Evolutionary conservation across 257 asterid genomes (phyloP).

Genomic region (Osmanthus fragrans): DNA sequence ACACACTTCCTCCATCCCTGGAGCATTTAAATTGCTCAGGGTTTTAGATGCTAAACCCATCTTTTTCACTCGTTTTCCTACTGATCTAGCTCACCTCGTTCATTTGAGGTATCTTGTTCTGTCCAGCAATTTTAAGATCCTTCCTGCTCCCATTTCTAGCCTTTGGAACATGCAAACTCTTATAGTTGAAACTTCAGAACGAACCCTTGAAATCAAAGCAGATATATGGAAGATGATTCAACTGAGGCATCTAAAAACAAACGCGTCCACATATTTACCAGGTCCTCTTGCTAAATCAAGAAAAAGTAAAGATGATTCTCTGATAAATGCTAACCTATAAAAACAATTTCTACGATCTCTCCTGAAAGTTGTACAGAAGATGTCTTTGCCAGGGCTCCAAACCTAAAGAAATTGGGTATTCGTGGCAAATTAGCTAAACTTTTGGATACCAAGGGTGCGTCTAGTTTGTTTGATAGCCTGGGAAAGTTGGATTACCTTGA

Average conservation of each 20-base stretch:
- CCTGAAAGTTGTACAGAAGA: background rate
- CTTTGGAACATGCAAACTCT: constrained; percentile 33
- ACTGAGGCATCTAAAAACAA: constrained; percentile 28
- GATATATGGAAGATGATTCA: constrained; percentile 30
- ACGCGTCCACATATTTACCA: background rate
- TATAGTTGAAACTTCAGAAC: constrained; percentile 14
- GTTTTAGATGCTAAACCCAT: constrained; percentile 26
- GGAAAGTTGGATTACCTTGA: background rate
- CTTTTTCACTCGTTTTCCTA: constrained; percentile 16
- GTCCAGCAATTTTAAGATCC: constrained; percentile 5
- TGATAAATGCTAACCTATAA: background rate
- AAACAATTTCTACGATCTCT: background rate
- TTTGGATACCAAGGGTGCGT: background rate
- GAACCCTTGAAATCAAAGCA: constrained; percentile 15
- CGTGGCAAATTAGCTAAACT: background rate
- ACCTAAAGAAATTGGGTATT: background rate
- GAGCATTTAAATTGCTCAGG: constrained; percentile 20
- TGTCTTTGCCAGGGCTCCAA: background rate
- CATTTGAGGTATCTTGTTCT: constrained; percentile 27
- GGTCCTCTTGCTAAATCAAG: background rate
- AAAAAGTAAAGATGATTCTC: background rate
- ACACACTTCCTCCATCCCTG: constrained; percentile 12
- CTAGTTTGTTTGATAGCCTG: background rate
- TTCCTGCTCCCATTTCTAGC: constrained; percentile 17
- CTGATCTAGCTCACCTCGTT: constrained; percentile 13